Base-by-base conservation (phyloP, 1,284 basidiomycete species). In the Athelia psychrophila region DNA sequence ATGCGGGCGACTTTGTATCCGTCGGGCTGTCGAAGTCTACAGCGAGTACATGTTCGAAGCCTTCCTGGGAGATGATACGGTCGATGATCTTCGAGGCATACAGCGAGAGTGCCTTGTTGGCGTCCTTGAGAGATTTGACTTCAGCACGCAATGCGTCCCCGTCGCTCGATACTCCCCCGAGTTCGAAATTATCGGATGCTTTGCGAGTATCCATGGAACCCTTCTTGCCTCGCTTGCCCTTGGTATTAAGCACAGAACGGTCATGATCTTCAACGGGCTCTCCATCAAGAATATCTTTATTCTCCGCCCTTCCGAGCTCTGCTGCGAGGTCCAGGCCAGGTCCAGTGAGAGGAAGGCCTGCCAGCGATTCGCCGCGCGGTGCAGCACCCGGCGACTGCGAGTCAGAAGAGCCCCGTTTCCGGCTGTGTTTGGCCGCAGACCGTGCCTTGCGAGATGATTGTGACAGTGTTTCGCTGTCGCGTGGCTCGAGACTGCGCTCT, bases 1-100 rank as follows among this genome's bases (percentile, higher is more conserved):
- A 52, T 47, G 66, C 68, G 2, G 69, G 69, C 33, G 60, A 62
- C n/a, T 68, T 72, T 69, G 18, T 68, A 59, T 24, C 76, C 72
- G 27, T 77, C 73, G 16, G 65, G 57, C 3, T 81, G 49, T 88
- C 88, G 63, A 93, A 95, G 67, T 97, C 94, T 47, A 83, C 84
- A 20, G 94, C 89, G 24, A 97, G 81, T 50, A 98, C 88, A 61
- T 95, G 91, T 68, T 98, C 95, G 70, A 93, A 96, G 25, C 93
- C 95, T 69, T 95, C 93, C 64, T 93, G 86, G 2, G 92, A 83
- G 56, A 96, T 93, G 66, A 98, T 96, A 50, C 94, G 84, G 73
- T 98, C 93, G 61, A 98, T 88, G 62, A 98, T 97, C 77, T 97
- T 98, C 51, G 91, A 93, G 18, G 95, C 93, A 66, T 98, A 98